Base-by-base conservation (phyloP, 331 rosid genomes). In the Arachis monticola region DNA sequence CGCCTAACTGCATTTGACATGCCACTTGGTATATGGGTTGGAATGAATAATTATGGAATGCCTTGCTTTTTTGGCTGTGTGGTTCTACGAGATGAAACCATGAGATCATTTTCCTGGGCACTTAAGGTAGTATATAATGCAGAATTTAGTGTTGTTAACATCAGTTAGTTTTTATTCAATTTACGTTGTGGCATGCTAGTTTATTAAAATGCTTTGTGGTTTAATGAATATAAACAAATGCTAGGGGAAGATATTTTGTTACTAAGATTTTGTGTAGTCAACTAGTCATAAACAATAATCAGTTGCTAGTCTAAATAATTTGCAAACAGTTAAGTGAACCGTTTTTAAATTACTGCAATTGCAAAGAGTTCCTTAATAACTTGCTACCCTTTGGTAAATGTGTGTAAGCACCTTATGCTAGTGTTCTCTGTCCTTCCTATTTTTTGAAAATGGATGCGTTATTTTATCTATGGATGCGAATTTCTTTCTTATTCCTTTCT, bases 11-110 rank as follows among this genome's bases (percentile, higher is more conserved):
- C 96, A 51, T 89, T 91, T 69, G 98, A 93, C 83, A 91, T 93
- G 98, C 97, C 96, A 0, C 86, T 93, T 5, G 98, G 97, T 77
- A 85, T 93, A 74, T 93, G 95, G 98, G 96, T 93, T 78, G 98
- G 98, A 74, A 82, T 93, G 74, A 93, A 93, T 77, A 93, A 93
- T 80, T 91, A 91, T 82, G 97, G 98, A 64, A 93, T 91, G 98
- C 97, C 98, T 72, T 93, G 98, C 89, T 88, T 93, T 86, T 93
- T 93, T 77, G 95, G 98, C 69, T 93, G 98, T 40, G 92, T 76
- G 74, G 96, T 93, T 73, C 80, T 93, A 31, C 89, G 90, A 62
- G 98, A 93, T 70, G 97, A 93, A 87, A 89, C 84, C 45, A 61
- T 85, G 74, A 87, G 88, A 83, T 93, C 97, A 2, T 87, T 83